Conservation (phyloP, 805 yeast genomes). For the Candida namnaoensis region DNA sequence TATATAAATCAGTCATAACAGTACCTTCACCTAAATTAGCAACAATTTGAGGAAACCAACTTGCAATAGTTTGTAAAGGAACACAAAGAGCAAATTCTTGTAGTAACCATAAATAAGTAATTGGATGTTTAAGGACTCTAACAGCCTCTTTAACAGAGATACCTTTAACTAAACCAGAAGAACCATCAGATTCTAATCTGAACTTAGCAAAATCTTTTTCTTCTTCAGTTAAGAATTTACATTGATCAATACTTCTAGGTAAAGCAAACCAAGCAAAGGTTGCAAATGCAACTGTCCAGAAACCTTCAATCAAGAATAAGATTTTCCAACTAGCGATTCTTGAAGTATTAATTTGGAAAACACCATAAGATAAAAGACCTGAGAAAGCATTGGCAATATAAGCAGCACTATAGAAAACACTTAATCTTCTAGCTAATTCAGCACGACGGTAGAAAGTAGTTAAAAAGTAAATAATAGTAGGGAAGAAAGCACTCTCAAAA, state of each 20-base stretch:
- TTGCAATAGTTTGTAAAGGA: constrained; percentile 37
- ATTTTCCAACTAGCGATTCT: constrained; percentile 38
- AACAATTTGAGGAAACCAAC: constrained; percentile 41
- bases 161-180: constrained; percentile 27
- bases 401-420: constrained; percentile 28
- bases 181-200: constrained; percentile 36
- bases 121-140: constrained; percentile 35
- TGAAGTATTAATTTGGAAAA: constrained; percentile 30
- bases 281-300: constrained; percentile 34
- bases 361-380: constrained; percentile 31
- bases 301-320: constrained; percentile 37
- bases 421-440: constrained; percentile 27
- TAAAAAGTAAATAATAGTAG: constrained; percentile 28
- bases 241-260: constrained; percentile 30
- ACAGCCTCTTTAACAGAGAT: constrained; percentile 31
- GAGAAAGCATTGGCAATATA: constrained; percentile 22
- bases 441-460: constrained; percentile 27
- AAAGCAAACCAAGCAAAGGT: constrained; percentile 23
- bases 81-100: constrained; percentile 38
- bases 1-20: constrained; percentile 29
- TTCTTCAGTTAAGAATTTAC: constrained; percentile 32
- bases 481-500: constrained; percentile 32
- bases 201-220: constrained; percentile 25
- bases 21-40: constrained; percentile 28
- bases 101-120: constrained; percentile 34